A percentile compares a stretch with the other conserved stretches of the same genome.
phyloP scores from a whole-genome alignment of 2,329 filamentous ascomycete genomes.

The Hymenoscyphus scutula region DNA sequence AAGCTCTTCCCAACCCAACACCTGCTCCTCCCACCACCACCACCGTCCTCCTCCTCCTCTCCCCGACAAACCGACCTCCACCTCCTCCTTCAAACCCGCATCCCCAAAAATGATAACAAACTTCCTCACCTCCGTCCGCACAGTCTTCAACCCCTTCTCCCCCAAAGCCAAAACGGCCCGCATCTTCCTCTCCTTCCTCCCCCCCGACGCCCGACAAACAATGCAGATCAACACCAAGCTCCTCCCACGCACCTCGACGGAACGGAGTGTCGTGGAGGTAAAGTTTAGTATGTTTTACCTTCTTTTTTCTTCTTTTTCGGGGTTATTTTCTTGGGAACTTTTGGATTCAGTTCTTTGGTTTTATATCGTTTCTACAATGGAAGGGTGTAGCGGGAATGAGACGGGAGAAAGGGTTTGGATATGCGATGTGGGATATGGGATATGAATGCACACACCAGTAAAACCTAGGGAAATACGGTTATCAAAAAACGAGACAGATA shows the following conservation, averaged over 20 bases:
- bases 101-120: slow-evolving; percentile 80
- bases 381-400: too few relatives aligned
- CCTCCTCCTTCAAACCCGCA: not conserved
- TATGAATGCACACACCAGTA: too few relatives aligned
- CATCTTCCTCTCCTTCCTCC: slow-evolving; percentile 81
- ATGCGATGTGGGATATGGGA: too few relatives aligned
- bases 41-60: not conserved
- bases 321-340: too few relatives aligned
- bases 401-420: not conserved
- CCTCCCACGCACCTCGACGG: slow-evolving; percentile 66
- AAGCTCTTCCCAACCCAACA: not conserved
- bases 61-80: not conserved
- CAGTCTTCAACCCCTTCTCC: slow-evolving; percentile 91
- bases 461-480: too few relatives aligned
- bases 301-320: not conserved
- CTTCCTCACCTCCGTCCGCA: slow-evolving; percentile 80
- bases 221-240: slow-evolving; percentile 79
- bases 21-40: not conserved
- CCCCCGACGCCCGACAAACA: slow-evolving; percentile 71
- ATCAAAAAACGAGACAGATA: too few relatives aligned
- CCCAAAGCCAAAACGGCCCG: slow-evolving; percentile 76
- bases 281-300: slow-evolving; percentile 73
- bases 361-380: too few relatives aligned
- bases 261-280: slow-evolving; percentile 67
- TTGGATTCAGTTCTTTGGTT: too few relatives aligned